Evolutionary conservation across 805 yeast genomes (phyloP).

Genomic region (Ogataea populi-albae): DNA sequence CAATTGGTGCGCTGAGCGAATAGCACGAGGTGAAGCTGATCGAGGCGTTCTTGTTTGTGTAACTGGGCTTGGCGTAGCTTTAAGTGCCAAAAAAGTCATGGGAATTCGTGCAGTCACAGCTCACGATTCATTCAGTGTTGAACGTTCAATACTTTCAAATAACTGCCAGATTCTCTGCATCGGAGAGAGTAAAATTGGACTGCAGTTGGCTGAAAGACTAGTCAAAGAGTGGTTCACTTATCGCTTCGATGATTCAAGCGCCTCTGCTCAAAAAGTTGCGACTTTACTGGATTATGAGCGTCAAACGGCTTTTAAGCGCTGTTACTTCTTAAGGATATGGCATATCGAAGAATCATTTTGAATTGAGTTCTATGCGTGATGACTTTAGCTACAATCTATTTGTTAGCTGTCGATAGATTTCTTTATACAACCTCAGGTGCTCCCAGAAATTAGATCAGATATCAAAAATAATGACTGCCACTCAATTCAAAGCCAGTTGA

Average conservation of each 20-base stretch:
- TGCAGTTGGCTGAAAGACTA: constrained; percentile 42
- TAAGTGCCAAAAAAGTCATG: constrained; percentile 44
- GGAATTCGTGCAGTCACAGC: constrained; percentile 50
- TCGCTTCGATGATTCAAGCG: constrained; percentile 37
- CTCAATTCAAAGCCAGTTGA: no score
- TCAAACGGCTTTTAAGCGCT: no score
- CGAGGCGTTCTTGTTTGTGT: constrained; percentile 47
- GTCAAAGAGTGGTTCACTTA: constrained; percentile 45
- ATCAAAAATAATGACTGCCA: no score
- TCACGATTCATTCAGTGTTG: constrained; percentile 46
- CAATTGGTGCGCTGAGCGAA: constrained; percentile 42
- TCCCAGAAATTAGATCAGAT: no score
- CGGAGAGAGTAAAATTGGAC: constrained; percentile 47
- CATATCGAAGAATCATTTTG: no score
- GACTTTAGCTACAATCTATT: no score
- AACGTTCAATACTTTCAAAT: constrained; percentile 42
- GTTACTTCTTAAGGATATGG: no score
- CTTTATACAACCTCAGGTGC: no score
- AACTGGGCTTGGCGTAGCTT: constrained; percentile 49
- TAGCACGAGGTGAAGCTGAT: constrained; percentile 40
- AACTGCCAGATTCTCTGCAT: constrained; percentile 45
- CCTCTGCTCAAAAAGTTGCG: constrained; percentile 41
- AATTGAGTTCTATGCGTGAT: no score
- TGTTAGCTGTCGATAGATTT: no score
- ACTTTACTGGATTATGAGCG: constrained; percentile 18